phyloP scores from a whole-genome alignment of 257 asterid genomes.

The Rhazya stricta region DNA sequence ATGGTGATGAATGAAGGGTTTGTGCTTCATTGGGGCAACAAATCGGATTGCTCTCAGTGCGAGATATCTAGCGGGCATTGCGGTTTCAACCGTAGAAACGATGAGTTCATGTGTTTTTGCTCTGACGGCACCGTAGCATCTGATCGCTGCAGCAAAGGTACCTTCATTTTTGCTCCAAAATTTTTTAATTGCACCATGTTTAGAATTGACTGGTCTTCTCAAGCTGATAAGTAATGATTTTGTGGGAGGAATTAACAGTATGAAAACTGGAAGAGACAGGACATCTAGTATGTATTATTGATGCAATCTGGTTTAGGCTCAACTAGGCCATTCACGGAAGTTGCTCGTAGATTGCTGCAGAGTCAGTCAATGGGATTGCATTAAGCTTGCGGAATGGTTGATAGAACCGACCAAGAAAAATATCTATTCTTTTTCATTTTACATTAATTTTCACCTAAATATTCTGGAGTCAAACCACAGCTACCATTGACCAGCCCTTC shows the following conservation, averaged over 20 bases:
- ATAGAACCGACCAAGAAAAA: neutral
- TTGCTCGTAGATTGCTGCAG: neutral
- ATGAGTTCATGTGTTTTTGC: slow-evolving; percentile 20
- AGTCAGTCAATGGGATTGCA: neutral
- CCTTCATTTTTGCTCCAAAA: neutral
- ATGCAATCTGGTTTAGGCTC: neutral
- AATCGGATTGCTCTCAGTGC: neutral
- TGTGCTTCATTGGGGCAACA: slow-evolving; percentile 15
- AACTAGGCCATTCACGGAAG: neutral
- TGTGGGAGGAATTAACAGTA: neutral
- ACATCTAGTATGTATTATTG: neutral
- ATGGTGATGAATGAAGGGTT: slow-evolving; percentile 19
- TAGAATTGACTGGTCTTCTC: neutral
- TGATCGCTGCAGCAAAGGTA: slow-evolving; percentile 19
- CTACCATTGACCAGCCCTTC: neutral
- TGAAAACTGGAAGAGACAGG: neutral
- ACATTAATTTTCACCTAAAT: neutral
- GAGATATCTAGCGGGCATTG: slow-evolving; percentile 22
- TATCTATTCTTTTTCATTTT: neutral
- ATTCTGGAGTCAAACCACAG: slow-evolving; percentile 2
- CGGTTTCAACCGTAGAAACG: slow-evolving; percentile 9
- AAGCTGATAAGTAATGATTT: neutral
- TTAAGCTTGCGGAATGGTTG: neutral
- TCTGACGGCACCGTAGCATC: slow-evolving; percentile 8
- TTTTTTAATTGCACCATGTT: neutral